Base-by-base conservation (phyloP, 495 filamentous ascomycete species). In the Hypoxylon subgilvum region DNA sequence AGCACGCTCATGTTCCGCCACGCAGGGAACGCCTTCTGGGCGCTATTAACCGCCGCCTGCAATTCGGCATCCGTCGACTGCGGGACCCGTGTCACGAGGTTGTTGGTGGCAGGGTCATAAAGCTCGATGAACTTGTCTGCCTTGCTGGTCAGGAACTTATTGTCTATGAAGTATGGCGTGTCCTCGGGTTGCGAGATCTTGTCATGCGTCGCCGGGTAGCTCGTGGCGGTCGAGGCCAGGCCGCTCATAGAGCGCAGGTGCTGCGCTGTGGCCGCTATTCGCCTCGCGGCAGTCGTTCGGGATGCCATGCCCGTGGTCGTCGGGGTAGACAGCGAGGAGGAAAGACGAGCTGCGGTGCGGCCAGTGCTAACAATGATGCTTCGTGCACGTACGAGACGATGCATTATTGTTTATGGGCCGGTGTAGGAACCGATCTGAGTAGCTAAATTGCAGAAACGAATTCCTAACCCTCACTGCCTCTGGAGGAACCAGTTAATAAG, bases 61-160 rank as follows among this genome's bases (percentile, higher is more conserved):
- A 99, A 83, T 76, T 99, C 94, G 65, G 80, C 90, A 73, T 92
- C 83, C 6, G 94, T 97, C 68, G 88, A 93, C 73, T 97, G 92
- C 17, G 94, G 94, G 25, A 99, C 94, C n/a, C 95, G 88, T 7
- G 94, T 97, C 25, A 99, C 90, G 40, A 99, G 85, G 69, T 96
- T 94, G 80, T 97, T 97, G 51, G 94, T 99, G 43, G 95, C 94
- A 1, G 94, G 94, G 69, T 99, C 94, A 72, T 91, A 79, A 32
- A 99, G 80, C 53, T 97, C 93, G 70, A 97, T 95, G 88, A 89
- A 97, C 57, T 84, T 77, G 6, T 84, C 80, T 12, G 95, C 79
- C 67, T 83, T 77, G 30, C 92, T 96, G 16, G 84, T 58, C 14
- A 90, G 76, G 70, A 96, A 96, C 70, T 91, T 72, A 72, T 99